Conservation (phyloP, 2,329 filamentous ascomycete species). For the Cyclaneusma minus region DNA sequence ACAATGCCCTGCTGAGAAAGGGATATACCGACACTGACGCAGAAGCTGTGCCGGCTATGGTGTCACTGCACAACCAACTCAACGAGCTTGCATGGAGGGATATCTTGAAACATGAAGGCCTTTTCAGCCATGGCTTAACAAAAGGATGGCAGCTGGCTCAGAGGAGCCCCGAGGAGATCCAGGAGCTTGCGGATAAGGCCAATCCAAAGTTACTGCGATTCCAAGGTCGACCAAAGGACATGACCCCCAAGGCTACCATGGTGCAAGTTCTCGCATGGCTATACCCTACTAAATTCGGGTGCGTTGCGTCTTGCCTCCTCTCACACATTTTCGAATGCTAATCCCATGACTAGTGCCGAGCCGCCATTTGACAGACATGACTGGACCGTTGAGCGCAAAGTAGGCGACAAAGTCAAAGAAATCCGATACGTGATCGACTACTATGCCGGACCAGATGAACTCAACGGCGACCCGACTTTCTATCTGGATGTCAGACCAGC, state of each 20-base stretch:
- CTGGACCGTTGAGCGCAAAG: conserved; percentile 74
- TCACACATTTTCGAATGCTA: conserved; percentile 4
- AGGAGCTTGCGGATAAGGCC: conserved; percentile 21
- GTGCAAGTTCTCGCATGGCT: conserved; percentile 64
- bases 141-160: conserved; percentile 61
- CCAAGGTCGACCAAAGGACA: conserved; percentile 73
- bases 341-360: conserved; percentile 39
- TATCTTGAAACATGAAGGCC: conserved; percentile 83
- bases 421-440: conserved; percentile 95
- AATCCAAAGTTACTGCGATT: conserved; percentile 71
- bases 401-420: conserved; percentile 54
- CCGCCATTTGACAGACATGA: conserved; percentile 95
- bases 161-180: conserved; percentile 53
- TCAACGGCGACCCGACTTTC: conserved; percentile 84
- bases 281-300: conserved; percentile 69
- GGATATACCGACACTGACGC: conserved; percentile 89
- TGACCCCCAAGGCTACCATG: conserved; percentile 83
- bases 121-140: conserved; percentile 60
- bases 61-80: conserved; percentile 92
- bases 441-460: conserved; percentile 61
- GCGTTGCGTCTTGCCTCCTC: conserved; percentile 19
- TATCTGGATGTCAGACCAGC: conserved; percentile 89
- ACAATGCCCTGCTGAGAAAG: conserved; percentile 92
- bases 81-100: conserved; percentile 97
- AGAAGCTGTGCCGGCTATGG: conserved; percentile 91